Evolutionary conservation across 208 protist genomes (phyloP).

Genomic region (Herpetomonas muscarum): DNA sequence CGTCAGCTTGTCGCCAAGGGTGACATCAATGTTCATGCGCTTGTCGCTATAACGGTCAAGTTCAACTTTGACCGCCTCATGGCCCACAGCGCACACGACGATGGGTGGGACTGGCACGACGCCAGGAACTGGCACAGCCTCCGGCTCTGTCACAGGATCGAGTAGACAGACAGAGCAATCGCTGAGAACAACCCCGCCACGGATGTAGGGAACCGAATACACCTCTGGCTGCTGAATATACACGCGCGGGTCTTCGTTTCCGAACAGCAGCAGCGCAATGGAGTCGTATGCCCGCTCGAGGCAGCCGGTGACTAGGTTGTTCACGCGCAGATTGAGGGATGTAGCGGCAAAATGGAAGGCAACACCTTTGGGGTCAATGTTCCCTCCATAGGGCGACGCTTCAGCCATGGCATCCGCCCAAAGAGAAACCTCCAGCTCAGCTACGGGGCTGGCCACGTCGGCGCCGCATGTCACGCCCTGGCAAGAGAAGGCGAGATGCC

Average conservation of each 20-base stretch:
- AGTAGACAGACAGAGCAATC: conserved; percentile 6
- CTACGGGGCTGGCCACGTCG: neutral
- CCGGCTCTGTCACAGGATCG: conserved; percentile 11
- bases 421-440: conserved; percentile 12
- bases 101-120: neutral
- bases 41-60: conserved; percentile 53
- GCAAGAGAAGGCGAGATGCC: conserved; percentile 30
- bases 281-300: conserved; percentile 44
- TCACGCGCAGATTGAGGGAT: conserved; percentile 26
- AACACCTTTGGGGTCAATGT: conserved; percentile 41
- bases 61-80: conserved; percentile 22
- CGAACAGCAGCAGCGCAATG: conserved; percentile 32
- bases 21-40: conserved; percentile 38
- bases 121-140: conserved; percentile 3
- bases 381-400: conserved; percentile 33
- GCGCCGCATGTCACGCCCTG: conserved; percentile 10
- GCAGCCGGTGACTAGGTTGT: conserved; percentile 26
- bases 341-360: conserved; percentile 33
- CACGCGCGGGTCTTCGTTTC: conserved; percentile 43
- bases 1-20: conserved; percentile 27
- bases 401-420: conserved; percentile 42
- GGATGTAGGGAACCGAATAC: conserved; percentile 31
- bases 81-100: conserved; percentile 2
- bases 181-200: conserved; percentile 22
- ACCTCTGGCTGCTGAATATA: conserved; percentile 33